Evolutionary conservation across 371 early-diverging fungal genomes (phyloP).

Genomic region (Mucor circinelloides): DNA sequence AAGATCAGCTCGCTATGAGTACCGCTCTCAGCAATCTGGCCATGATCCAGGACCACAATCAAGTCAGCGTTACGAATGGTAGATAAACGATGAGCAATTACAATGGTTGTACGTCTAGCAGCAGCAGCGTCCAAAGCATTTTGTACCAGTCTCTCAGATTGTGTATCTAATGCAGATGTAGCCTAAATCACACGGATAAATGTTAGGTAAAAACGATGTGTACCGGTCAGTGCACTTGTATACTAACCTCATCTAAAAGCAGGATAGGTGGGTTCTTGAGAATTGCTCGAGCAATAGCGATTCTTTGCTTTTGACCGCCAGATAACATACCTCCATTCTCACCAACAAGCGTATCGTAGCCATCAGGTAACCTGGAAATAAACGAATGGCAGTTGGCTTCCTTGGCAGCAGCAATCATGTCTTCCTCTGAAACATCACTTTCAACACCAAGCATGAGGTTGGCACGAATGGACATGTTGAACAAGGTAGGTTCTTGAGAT

Average conservation of each 20-base stretch:
- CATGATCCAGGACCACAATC: slow-evolving; percentile 76
- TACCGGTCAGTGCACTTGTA: not conserved
- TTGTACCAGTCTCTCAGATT: slow-evolving; percentile 74
- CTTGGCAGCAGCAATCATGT: slow-evolving; percentile 63
- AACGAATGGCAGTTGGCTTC: slow-evolving; percentile 74
- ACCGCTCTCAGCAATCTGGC: slow-evolving; percentile 67
- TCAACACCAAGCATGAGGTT: slow-evolving; percentile 68
- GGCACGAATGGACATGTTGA: slow-evolving; percentile 73
- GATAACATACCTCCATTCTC: slow-evolving; percentile 53
- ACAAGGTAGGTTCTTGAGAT: slow-evolving; percentile 75
- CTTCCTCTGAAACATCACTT: slow-evolving; percentile 47
- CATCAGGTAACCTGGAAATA: slow-evolving; percentile 64
- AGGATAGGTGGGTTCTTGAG: slow-evolving; percentile 66
- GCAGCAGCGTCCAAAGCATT: slow-evolving; percentile 71
- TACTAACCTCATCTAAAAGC: slow-evolving; percentile 70
- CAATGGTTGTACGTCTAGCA: slow-evolving; percentile 77
- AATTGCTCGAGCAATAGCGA: slow-evolving; percentile 76
- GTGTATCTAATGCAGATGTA: slow-evolving; percentile 75
- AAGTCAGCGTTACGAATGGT: slow-evolving; percentile 74
- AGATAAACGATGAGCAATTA: slow-evolving; percentile 85
- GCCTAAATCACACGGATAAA: slow-evolving; percentile 53
- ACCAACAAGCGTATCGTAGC: slow-evolving; percentile 71
- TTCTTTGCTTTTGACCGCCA: slow-evolving; percentile 52
- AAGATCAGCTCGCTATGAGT: slow-evolving; percentile 59
- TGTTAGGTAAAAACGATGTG: not conserved